Base-by-base conservation (phyloP, 2,329 filamentous ascomycete species). In the Neonectria sp. region DNA sequence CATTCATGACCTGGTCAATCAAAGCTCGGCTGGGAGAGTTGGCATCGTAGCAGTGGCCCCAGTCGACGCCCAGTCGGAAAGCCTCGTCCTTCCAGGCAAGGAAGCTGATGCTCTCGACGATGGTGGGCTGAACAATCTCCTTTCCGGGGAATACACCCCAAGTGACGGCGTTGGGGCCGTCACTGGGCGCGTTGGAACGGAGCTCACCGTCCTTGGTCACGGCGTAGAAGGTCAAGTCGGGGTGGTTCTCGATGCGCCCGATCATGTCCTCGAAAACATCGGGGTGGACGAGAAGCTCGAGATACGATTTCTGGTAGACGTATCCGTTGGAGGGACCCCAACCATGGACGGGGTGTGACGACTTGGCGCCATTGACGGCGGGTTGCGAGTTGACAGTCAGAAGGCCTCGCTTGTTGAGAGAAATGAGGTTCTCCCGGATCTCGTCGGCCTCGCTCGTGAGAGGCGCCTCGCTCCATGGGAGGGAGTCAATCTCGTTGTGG, bases 111-210 rank as follows among this genome's bases (percentile, higher is more conserved):
- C 94, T 97, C 84, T 99, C 96, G 59, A 99, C 96, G 76, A 99
- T 98, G n/a, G 96, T 99, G 15, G 96, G 96, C 81, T 99, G 96
- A n/a, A 99, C 95, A 78, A 99, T 98, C 82, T 99, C 96, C 81
- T 98, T 97, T 65, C 96, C 96, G 0, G 96, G 95, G 85, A 98
- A 99, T 37, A 99, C 97, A 82, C 96, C 96, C 96, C 96, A 99
- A 2, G 96, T 99, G 56, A 99, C 93, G n/a, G 96, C 96, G 76
- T 99, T 99, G 43, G 96, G 96, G 6, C 94, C 93, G 73, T 97
- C 94, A 25, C 90, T 89, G 9, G 91, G 91, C 2, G 94, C 91
- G 77, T 99, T 98, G 31, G 94, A 96, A 80, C 91, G 91, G 63
- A 98, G 86, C 64, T 92, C 89, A 31, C 95, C 95, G 24, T 88